A percentile compares a stretch with the other conserved stretches of the same genome.
These are phyloP conservation scores for Chlorokybus atmophyticus DNA, from an alignment of 139 green algal species.

Conservation along the genomic window DNA sequence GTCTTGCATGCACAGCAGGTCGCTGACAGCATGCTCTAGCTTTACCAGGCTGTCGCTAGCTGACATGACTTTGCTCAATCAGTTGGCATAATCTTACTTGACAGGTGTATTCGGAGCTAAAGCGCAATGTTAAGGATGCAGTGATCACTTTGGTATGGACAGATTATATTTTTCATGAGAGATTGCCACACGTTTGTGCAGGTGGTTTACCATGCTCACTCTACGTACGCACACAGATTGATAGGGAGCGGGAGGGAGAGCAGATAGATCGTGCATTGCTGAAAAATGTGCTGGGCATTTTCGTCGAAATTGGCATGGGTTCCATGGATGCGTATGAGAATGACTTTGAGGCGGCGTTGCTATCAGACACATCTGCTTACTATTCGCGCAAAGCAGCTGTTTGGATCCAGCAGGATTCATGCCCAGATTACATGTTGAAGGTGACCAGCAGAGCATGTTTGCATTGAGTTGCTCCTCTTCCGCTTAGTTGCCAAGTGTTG, in stretches of 20 bases:
- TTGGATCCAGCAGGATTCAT: conserved; percentile 80
- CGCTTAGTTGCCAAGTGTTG: too few species aligned
- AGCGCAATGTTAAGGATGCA: conserved; percentile 31
- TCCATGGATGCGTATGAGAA: conserved; percentile 80
- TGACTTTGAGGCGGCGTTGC: conserved; percentile 86
- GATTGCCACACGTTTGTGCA: background rate
- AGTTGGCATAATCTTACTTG: background rate
- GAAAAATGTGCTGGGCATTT: conserved; percentile 93
- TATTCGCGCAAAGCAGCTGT: conserved; percentile 63
- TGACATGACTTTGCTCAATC: background rate
- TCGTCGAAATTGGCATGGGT: conserved; percentile 88
- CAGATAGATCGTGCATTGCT: conserved; percentile 72
- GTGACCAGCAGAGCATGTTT: too few species aligned
- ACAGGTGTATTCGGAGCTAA: conserved; percentile 33
- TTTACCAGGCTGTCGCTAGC: conserved; percentile 30
- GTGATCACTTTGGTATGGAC: conserved; percentile 27
- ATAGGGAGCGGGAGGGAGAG: conserved; percentile 87
- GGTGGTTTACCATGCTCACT: background rate
- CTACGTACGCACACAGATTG: conserved; percentile 16
- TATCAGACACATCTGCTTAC: conserved; percentile 61
- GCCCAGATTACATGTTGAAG: conserved; percentile 93
- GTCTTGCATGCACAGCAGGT: conserved; percentile 40
- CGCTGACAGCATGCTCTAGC: conserved; percentile 57
- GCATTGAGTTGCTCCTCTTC: too few species aligned
- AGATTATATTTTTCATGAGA: background rate